These are phyloP conservation scores for Quercus cerris DNA, from an alignment of 306 rosid genomes.

Conservation along the genomic window DNA sequence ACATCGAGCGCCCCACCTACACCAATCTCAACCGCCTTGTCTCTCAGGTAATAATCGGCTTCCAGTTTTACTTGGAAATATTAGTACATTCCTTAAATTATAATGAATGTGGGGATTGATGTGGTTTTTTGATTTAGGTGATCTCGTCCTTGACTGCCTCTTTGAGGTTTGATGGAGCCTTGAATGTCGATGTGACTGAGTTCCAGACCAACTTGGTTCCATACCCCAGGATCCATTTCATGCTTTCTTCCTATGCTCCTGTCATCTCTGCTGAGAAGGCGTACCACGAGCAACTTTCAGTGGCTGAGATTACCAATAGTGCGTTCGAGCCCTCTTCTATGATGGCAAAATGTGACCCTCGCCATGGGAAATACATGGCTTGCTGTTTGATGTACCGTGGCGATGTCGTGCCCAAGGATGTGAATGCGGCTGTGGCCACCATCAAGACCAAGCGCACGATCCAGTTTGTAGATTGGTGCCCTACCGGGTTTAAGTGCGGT, in stretches of 20 bases:
- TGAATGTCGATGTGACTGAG: slow-evolving; percentile 82
- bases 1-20: slow-evolving; percentile 86
- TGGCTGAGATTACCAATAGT: slow-evolving; percentile 83
- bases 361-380: slow-evolving; percentile 90
- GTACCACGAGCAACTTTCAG: slow-evolving; percentile 80
- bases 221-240: slow-evolving; percentile 85
- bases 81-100: background rate
- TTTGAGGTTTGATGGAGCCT: slow-evolving; percentile 80
- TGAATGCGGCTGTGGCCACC: slow-evolving; percentile 81
- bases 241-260: slow-evolving; percentile 89
- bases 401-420: slow-evolving; percentile 89
- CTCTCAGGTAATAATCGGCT: slow-evolving; percentile 46
- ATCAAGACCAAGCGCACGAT: slow-evolving; percentile 86
- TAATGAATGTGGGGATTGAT: background rate
- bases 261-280: slow-evolving; percentile 89
- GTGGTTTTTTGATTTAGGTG: slow-evolving; percentile 31
- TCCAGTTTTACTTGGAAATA: background rate
- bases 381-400: slow-evolving; percentile 92
- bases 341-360: slow-evolving; percentile 94
- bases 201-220: slow-evolving; percentile 91
- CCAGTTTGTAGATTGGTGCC: slow-evolving; percentile 93
- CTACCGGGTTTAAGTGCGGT: slow-evolving; percentile 89
- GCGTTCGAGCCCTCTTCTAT: slow-evolving; percentile 82
- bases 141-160: slow-evolving; percentile 92
- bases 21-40: slow-evolving; percentile 85